Evolutionary conservation across 306 rosid genomes (phyloP), one percentile per base, ranked within the genome.

Genomic region (Casuarina glauca): DNA sequence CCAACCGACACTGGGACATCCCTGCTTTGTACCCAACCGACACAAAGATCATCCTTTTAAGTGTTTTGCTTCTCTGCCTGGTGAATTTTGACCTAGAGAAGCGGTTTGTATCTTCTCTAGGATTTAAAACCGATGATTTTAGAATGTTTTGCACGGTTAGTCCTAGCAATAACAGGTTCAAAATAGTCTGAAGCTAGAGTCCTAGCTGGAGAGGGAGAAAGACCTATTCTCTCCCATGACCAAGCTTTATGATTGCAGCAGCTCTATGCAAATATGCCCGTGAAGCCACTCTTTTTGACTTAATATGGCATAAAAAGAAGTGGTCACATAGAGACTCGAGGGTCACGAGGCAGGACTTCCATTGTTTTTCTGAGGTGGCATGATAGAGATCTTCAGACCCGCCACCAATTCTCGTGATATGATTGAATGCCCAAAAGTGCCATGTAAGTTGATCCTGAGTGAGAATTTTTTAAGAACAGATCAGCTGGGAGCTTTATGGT

Each of bases 221-320:
- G 32, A 26, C 32, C 32, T 26, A 26, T 26, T 43, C 11, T 41
- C 15, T 15, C 35, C 42, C 74, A 51, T 64, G 70, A 49, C 16
- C 44, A n/a, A 35, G 39, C 46, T 32, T 45, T 72, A 44, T 46
- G 36, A 58, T 5, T 80, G n/a, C 4, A 26, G 52, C 46, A 43
- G 17, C 54, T 43, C 35, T 57, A 61, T 78, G 53, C 13, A 72
- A 67, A 46, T 36, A 69, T 19, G 73, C 80, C 76, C 76, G 87
- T 84, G 87, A 84, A 70, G 45, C 72, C 78, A 19, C 8, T 1
- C 85, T 74, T 81, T 84, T 77, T 81, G 80, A 81, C 87, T 80
- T 74, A 32, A 81, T 69, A 20, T 2, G 49, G 77, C 77, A 74
- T 71, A 51, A 76, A 80, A 80, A 76, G 76, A 55, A 70, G 70